Conservation (phyloP, 192 early-diverging fungal genomes). For the Coemansia sp. region DNA sequence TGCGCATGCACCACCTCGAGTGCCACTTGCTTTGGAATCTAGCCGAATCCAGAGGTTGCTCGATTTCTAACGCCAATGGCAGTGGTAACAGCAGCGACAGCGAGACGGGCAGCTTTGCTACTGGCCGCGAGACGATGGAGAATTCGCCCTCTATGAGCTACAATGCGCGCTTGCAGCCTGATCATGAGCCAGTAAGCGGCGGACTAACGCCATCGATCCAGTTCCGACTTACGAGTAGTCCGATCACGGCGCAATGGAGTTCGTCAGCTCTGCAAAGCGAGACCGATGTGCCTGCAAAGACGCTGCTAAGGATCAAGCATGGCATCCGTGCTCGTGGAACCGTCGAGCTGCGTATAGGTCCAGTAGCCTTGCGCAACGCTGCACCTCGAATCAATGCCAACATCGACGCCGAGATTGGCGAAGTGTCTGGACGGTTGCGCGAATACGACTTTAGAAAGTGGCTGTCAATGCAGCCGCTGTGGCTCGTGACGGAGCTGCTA, state of each 20-base stretch:
- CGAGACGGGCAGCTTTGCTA: slow-evolving; percentile 14
- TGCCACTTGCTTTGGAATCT: slow-evolving; percentile 43
- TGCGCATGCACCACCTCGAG: slow-evolving; percentile 41
- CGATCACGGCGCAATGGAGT: slow-evolving; percentile 32
- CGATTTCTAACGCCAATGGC: neutral
- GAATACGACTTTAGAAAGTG: slow-evolving; percentile 50
- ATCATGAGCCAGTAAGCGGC: neutral
- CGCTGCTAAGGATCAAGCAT: slow-evolving; percentile 25
- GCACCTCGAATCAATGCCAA: slow-evolving; percentile 32
- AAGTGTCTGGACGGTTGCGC: slow-evolving; percentile 32
- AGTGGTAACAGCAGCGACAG: neutral
- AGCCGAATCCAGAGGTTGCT: neutral
- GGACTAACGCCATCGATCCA: slow-evolving; percentile 21
- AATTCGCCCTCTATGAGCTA: neutral
- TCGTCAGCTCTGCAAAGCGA: slow-evolving; percentile 11
- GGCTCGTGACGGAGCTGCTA: slow-evolving; percentile 35
- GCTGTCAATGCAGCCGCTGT: slow-evolving; percentile 56
- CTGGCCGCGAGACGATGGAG: slow-evolving; percentile 8
- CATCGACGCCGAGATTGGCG: slow-evolving; percentile 25
- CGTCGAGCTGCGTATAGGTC: slow-evolving; percentile 20
- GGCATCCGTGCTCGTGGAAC: slow-evolving; percentile 35
- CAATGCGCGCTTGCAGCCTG: neutral
- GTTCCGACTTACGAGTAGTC: slow-evolving; percentile 43
- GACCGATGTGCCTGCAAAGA: slow-evolving; percentile 1
- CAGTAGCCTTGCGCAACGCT: neutral